phyloP scores from a whole-genome alignment of 169 alveolate genomes.

The Eimeria necatrix region DNA sequence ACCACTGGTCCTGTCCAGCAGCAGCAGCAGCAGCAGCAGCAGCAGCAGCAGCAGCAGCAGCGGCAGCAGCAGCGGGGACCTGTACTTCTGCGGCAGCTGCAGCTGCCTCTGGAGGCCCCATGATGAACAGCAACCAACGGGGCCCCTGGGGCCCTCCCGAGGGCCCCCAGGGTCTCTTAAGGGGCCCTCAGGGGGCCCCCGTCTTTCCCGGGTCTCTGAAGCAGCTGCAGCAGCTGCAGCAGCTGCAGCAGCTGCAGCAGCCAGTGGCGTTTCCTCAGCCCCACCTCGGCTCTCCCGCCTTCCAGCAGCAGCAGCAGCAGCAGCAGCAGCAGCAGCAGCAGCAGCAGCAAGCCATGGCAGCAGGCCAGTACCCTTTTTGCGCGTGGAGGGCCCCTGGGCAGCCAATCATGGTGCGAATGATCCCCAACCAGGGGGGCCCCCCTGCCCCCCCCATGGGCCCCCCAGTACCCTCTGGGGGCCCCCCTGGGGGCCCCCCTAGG shows the following conservation, averaged over 20 bases:
- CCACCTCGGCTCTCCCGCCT: too few relatives aligned
- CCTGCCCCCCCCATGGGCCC: not conserved
- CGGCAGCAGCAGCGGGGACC: not conserved
- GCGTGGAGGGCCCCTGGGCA: not conserved
- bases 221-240: not conserved
- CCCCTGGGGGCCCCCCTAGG: not conserved
- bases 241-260: not conserved
- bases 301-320: not conserved
- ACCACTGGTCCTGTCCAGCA: not conserved
- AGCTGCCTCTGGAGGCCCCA: not conserved
- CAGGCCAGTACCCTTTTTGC: not conserved
- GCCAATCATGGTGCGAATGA: not conserved
- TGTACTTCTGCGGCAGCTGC: not conserved
- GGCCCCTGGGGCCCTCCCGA: not conserved
- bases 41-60: not conserved
- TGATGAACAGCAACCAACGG: not conserved
- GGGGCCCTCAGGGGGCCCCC: too few relatives aligned
- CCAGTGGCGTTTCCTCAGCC: not conserved
- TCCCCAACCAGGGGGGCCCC: not conserved
- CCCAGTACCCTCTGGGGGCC: not conserved
- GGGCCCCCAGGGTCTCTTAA: not conserved
- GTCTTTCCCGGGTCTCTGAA: too few relatives aligned
- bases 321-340: slow-evolving; percentile 12
- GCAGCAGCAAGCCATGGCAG: not conserved
- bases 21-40: not conserved